Base-by-base conservation (phyloP, 2,329 filamentous ascomycete genomes). In the Plenodomus lindquistii region DNA sequence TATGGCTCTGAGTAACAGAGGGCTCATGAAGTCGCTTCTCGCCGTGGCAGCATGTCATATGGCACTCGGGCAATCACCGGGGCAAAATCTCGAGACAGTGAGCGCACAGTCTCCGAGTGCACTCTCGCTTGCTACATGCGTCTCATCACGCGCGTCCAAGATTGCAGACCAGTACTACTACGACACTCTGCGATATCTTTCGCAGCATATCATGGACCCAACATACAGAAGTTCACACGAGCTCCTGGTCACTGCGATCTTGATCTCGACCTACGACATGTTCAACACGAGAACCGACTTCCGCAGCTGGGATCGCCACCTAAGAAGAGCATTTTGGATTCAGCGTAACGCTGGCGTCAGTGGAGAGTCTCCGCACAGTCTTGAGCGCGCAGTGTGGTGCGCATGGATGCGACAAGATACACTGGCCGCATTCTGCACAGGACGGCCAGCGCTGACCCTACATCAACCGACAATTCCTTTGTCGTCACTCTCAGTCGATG, bases 251-350 rank as follows among this genome's bases (percentile, higher is more conserved):
- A 86, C 83, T 0, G 79, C 82, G 0, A 70, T 86, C 0, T 75
- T 85, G 15, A 81, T 86, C 22, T 84, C 81, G 11, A 82, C 81
- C 0, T 86, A 86, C 54, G 84, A 86, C 65, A 86, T 86, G 84
- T 78, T 86, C n/a, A 81, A 84, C 43, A 80, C 78, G 2, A 78
- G 78, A 5, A 76, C 63, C 31, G 63, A 59, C 21, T 60, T 67
- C 24, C 65, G 80, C 65, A 78, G 76, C 37, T 86, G 84, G 84
- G 81, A 86, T 51, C 73, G 81, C 2, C 84, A 87, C 60, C 71
- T 86, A 0, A 81, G 85, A 59, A 84, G 84, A 0, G 82, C 85
- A 0, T 87, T 86, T 54, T 85, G 83, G 80, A 86, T 86, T 15
- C 80, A 85, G 47, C 72, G 83, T n/a, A 83, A 79, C 0, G 81